Evolutionary conservation across 768 basidiomycete species (phyloP).

Genomic region (Obba rivulosa): DNA sequence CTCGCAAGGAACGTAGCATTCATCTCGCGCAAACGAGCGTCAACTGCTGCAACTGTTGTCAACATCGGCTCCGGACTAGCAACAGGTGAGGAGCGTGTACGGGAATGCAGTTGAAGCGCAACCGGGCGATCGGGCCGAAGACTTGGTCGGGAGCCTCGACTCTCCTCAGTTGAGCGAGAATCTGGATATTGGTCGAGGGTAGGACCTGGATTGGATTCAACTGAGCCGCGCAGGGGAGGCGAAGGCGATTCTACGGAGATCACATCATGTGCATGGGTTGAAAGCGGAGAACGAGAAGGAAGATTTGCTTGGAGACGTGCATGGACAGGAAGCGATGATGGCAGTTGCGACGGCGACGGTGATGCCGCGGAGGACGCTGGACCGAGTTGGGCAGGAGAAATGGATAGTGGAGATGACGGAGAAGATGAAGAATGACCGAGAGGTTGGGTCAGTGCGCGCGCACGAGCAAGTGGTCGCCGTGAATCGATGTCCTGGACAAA

Average conservation of each 20-base stretch:
- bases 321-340: not conserved
- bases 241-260: too few relatives aligned
- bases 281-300: too few relatives aligned
- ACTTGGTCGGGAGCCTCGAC: too few relatives aligned
- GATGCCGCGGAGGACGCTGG: not conserved
- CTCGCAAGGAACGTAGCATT: conserved; percentile 62
- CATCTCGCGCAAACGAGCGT: conserved; percentile 59
- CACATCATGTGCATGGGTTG: too few relatives aligned
- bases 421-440: too few relatives aligned
- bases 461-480: conserved; percentile 48
- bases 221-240: too few relatives aligned
- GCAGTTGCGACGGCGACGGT: not conserved
- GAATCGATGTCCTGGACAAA: conserved; percentile 77
- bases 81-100: not conserved
- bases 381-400: conserved; percentile 6
- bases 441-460: conserved; percentile 15
- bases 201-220: too few relatives aligned
- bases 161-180: too few relatives aligned
- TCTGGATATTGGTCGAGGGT: too few relatives aligned
- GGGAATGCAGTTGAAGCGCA: not conserved
- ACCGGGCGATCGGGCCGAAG: conserved; percentile 1
- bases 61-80: conserved; percentile 43
- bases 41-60: conserved; percentile 62
- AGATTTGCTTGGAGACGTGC: not conserved
- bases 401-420: not conserved